A percentile compares a stretch with the other conserved stretches of the same genome.
Evolutionary conservation across 2,329 filamentous ascomycete species (phyloP).

Genomic region (Aspergillus sp.): DNA sequence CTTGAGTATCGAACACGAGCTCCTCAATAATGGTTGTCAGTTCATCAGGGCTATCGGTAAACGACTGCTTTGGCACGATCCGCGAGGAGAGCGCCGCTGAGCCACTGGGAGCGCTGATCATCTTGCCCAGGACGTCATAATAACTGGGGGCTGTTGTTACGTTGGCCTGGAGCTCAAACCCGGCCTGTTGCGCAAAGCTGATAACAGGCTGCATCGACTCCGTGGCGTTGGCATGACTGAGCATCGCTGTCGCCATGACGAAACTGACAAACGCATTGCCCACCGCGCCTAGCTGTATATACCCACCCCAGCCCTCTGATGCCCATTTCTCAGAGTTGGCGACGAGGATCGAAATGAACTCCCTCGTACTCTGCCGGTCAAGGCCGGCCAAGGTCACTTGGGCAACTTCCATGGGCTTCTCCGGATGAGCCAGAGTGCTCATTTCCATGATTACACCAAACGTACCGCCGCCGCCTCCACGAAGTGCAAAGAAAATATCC

Average conservation of each 20-base stretch:
- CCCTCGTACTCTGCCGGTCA: not conserved
- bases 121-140: slow-evolving; percentile 1
- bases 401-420: slow-evolving; percentile 13
- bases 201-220: slow-evolving; percentile 11
- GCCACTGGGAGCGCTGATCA: slow-evolving; percentile 2
- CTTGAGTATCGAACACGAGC: not conserved
- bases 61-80: slow-evolving; percentile 6
- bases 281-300: slow-evolving; percentile 5
- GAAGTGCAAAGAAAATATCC: slow-evolving; percentile 18
- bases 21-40: slow-evolving; percentile 6
- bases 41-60: slow-evolving; percentile 7
- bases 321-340: slow-evolving; percentile 18
- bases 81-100: slow-evolving; percentile 8
- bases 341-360: slow-evolving; percentile 11
- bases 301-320: slow-evolving; percentile 21
- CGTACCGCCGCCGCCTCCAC: slow-evolving; percentile 17
- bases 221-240: slow-evolving; percentile 8
- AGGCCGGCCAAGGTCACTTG: slow-evolving; percentile 1
- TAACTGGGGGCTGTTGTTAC: slow-evolving; percentile 1
- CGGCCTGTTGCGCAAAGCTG: slow-evolving; percentile 4
- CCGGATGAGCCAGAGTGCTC: slow-evolving; percentile 15
- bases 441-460: slow-evolving; percentile 18
- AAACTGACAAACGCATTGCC: slow-evolving; percentile 2
- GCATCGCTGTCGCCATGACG: slow-evolving; percentile 12
- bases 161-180: slow-evolving; percentile 1